Conservation (phyloP, 345 rosid genomes). For the Brassica incana region DNA sequence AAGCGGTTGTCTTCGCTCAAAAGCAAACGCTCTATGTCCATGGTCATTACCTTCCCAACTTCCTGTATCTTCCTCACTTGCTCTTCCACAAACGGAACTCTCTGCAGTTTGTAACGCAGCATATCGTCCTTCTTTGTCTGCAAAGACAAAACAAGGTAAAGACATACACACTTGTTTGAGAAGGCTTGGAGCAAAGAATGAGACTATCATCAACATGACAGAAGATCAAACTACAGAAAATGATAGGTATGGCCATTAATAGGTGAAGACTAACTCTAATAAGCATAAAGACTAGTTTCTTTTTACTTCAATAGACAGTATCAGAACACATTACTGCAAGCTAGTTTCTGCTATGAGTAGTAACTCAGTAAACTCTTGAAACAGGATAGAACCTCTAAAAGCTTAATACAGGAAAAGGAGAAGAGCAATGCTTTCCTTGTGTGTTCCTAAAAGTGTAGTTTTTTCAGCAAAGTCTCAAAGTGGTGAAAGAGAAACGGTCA, state of each 20-base stretch:
- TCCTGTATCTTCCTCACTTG: conserved; percentile 72
- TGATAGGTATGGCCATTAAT: neutral
- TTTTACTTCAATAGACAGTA: neutral
- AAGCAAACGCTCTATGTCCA: conserved; percentile 73
- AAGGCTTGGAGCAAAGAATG: neutral
- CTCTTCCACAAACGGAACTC: conserved; percentile 90
- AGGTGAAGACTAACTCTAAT: neutral
- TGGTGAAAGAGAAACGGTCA: neutral
- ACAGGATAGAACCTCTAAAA: neutral
- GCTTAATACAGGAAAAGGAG: neutral
- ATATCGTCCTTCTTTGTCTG: conserved; percentile 80
- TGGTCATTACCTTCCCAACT: conserved; percentile 56
- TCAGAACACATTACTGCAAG: neutral
- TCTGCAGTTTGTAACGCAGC: conserved; percentile 54
- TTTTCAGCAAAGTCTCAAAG: neutral
- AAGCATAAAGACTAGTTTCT: too few species aligned
- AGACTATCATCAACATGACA: neutral
- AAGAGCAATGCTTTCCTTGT: neutral
- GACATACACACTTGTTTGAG: neutral
- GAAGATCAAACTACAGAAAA: neutral
- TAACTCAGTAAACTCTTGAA: too few species aligned
- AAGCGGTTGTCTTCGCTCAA: conserved; percentile 73
- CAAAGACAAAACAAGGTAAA: neutral
- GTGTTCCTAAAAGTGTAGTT: neutral
- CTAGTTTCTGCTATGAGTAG: too few species aligned